Conservation (phyloP, 441 rosid genomes). For the Populus hybrid region DNA sequence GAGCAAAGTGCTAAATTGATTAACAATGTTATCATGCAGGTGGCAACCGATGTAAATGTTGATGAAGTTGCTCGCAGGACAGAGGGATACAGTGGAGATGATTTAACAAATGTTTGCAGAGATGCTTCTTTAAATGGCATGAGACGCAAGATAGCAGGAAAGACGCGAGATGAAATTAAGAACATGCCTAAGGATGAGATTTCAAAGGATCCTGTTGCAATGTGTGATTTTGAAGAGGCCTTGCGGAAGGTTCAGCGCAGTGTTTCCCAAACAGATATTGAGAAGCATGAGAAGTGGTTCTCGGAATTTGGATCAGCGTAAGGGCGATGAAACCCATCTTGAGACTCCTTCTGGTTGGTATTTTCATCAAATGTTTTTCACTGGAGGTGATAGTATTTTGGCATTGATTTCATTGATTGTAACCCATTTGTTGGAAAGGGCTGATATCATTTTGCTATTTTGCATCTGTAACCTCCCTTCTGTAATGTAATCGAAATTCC, state of each 20-base stretch:
- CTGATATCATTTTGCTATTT: slow-evolving; percentile 11
- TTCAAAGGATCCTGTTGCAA: slow-evolving; percentile 94
- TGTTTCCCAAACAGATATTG: slow-evolving; percentile 85
- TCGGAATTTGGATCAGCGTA: slow-evolving; percentile 86
- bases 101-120: slow-evolving; percentile 94
- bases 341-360: slow-evolving; percentile 3
- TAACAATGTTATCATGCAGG: slow-evolving; percentile 35
- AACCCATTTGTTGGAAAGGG: slow-evolving; percentile 8
- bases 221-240: slow-evolving; percentile 99
- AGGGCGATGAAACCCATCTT: background rate
- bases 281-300: slow-evolving; percentile 98
- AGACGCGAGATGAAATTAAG: slow-evolving; percentile 97
- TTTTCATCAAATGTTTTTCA: background rate
- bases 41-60: slow-evolving; percentile 81
- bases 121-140: slow-evolving; percentile 98
- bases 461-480: slow-evolving; percentile 10
- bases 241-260: slow-evolving; percentile 87
- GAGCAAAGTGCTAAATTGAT: background rate
- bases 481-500: slow-evolving; percentile 15
- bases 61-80: slow-evolving; percentile 91
- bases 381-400: background rate
- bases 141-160: slow-evolving; percentile 99
- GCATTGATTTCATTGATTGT: slow-evolving; percentile 18
- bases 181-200: slow-evolving; percentile 98
- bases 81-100: slow-evolving; percentile 99